Conservation (phyloP, 768 basidiomycete species). For the Termitomyces sp. region DNA sequence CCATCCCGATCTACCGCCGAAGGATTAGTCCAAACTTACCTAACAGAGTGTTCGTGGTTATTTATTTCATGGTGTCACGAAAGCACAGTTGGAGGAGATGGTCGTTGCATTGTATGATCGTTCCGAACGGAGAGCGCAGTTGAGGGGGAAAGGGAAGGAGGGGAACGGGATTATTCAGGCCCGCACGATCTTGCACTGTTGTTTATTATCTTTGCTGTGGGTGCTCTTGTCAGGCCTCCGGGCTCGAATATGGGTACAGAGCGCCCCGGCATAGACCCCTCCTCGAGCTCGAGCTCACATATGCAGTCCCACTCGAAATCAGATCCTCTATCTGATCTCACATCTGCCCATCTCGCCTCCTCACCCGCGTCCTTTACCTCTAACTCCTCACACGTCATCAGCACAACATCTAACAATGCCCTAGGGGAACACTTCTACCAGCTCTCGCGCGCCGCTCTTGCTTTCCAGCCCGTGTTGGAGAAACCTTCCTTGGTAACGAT, state of each 20-base stretch:
- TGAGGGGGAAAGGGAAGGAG: not conserved
- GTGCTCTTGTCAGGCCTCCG: slow-evolving; percentile 35
- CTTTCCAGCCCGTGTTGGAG: slow-evolving; percentile 62
- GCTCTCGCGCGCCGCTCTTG: slow-evolving; percentile 58
- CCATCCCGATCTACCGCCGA: slow-evolving; percentile 47
- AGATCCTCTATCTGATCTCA: not conserved
- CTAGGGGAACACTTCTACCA: slow-evolving; percentile 64
- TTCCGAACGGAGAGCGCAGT: not conserved
- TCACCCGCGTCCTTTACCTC: not conserved
- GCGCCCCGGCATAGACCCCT: not conserved
- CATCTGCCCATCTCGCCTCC: not conserved
- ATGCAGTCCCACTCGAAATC: not conserved
- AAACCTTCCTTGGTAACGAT: slow-evolving; percentile 68
- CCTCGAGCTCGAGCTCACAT: not conserved
- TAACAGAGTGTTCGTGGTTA: slow-evolving; percentile 45
- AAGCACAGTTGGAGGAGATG: slow-evolving; percentile 40
- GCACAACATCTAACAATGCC: slow-evolving; percentile 14
- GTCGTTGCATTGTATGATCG: slow-evolving; percentile 32
- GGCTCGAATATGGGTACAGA: not conserved
- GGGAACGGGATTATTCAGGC: slow-evolving; percentile 28
- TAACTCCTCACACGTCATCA: not conserved
- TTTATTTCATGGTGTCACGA: slow-evolving; percentile 44
- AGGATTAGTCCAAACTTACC: slow-evolving; percentile 37
- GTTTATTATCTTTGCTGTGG: slow-evolving; percentile 48
- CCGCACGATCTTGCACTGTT: slow-evolving; percentile 45